Conservation (phyloP, 768 basidiomycete genomes). For the Leccinum broughii region DNA sequence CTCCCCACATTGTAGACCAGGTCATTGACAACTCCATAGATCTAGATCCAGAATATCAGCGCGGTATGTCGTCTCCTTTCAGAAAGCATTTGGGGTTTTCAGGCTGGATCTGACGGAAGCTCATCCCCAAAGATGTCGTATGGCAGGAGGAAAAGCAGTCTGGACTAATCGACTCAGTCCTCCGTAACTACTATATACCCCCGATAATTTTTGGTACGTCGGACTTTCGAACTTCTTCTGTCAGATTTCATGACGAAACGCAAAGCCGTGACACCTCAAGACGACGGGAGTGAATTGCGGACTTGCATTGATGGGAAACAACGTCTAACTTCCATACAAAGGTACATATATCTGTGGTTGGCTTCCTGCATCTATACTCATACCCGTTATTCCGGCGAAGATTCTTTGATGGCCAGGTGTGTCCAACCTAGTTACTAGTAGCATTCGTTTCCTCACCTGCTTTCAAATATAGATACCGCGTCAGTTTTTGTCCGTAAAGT, state of each 20-base stretch:
- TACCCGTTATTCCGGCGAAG: conserved; percentile 29
- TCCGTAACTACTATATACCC: conserved; percentile 66
- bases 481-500: conserved; percentile 27
- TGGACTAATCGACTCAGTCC: conserved; percentile 61
- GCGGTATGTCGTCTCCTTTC: conserved; percentile 40
- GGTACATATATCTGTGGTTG: conserved; percentile 34
- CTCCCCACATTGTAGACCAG: conserved; percentile 38
- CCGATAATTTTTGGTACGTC: conserved; percentile 63
- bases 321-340: conserved; percentile 62
- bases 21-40: conserved; percentile 48
- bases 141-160: conserved; percentile 64
- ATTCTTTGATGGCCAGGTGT: conserved; percentile 56
- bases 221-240: neutral
- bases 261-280: conserved; percentile 39
- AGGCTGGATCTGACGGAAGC: neutral
- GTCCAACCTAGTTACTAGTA: conserved; percentile 19
- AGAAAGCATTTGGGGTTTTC: neutral
- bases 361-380: neutral
- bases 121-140: conserved; percentile 49
- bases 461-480: conserved; percentile 40
- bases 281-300: conserved; percentile 45
- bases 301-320: conserved; percentile 77
- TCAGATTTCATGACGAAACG: conserved; percentile 1
- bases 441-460: conserved; percentile 3
- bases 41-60: conserved; percentile 66